phyloP scores from a whole-genome alignment of 495 filamentous ascomycete species.

The Daldinia decipiens region DNA sequence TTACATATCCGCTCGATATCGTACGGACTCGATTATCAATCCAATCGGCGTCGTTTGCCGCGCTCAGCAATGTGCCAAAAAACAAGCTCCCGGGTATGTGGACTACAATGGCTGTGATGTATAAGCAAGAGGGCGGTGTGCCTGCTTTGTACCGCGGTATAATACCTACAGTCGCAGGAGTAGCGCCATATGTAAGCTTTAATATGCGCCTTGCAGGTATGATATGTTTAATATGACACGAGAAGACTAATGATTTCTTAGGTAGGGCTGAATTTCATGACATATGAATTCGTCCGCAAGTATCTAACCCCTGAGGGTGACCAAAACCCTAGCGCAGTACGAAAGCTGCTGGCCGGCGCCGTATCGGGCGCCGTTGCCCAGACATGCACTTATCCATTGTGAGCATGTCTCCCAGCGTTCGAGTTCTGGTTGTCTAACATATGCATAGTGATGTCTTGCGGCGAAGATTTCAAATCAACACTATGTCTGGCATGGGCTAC shows the following conservation, averaged over 20 bases:
- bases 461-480: conserved; percentile 96
- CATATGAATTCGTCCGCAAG: conserved; percentile 86
- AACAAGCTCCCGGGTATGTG: conserved; percentile 92
- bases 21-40: conserved; percentile 95
- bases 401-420: conserved; percentile 50
- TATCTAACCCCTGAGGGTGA: conserved; percentile 90
- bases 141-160: conserved; percentile 90
- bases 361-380: conserved; percentile 96
- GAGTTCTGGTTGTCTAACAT: conserved; percentile 37
- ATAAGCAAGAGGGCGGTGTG: conserved; percentile 88
- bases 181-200: conserved; percentile 87
- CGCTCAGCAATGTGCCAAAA: conserved; percentile 65
- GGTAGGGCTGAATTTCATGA: conserved; percentile 98
- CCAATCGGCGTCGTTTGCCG: conserved; percentile 91
- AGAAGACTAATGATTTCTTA: conserved; percentile 53
- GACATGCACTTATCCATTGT: conserved; percentile 98
- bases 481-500: conserved; percentile 98
- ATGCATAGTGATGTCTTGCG: conserved; percentile 84
- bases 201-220: conserved; percentile 1
- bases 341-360: conserved; percentile 89
- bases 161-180: conserved; percentile 90
- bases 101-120: conserved; percentile 82
- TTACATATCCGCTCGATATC: conserved; percentile 88
- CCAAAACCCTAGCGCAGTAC: conserved; percentile 77
- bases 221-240: background rate